These are phyloP conservation scores for Fusarium veterinarium DNA, from an alignment of 2,329 filamentous ascomycete species.

Conservation along the genomic window DNA sequence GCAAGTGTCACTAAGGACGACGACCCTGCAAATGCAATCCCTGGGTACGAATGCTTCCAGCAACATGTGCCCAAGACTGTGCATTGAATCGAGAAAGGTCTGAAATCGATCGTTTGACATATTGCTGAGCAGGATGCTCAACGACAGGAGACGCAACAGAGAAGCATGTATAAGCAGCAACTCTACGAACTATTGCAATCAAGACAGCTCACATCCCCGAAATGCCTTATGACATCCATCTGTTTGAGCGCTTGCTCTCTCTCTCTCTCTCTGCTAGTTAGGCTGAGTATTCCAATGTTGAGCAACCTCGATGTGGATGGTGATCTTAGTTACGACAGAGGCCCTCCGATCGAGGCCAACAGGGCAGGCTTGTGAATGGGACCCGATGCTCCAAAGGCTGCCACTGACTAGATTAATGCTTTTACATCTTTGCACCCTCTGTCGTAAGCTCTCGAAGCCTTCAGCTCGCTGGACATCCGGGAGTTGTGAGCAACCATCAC, in stretches of 20 bases:
- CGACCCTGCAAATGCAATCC: background rate
- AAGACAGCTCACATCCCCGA: background rate
- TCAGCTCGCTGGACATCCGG: background rate
- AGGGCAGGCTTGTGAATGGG: background rate
- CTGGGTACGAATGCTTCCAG: background rate
- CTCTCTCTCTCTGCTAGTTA: too few species aligned
- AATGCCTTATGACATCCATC: too few species aligned
- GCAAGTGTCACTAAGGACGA: background rate
- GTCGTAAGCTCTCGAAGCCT: rapidly evolving
- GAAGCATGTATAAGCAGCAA: background rate
- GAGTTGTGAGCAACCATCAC: background rate
- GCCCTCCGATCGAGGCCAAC: background rate
- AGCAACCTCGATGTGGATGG: background rate
- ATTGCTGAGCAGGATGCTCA: background rate
- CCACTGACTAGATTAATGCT: rapidly evolving
- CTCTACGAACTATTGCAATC: background rate
- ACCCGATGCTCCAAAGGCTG: background rate
- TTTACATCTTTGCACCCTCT: rapidly evolving
- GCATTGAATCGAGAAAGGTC: too few species aligned
- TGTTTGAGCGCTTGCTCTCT: background rate
- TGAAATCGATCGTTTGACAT: background rate
- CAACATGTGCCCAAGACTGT: rapidly evolving
- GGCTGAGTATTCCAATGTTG: background rate
- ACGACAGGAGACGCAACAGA: background rate
- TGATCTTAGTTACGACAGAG: background rate